Percentiles rank a stretch among this genome's conserved stretches.
Evolutionary conservation across 2,329 filamentous ascomycete genomes (phyloP).

Genomic region (Podosphaera aphanis): DNA sequence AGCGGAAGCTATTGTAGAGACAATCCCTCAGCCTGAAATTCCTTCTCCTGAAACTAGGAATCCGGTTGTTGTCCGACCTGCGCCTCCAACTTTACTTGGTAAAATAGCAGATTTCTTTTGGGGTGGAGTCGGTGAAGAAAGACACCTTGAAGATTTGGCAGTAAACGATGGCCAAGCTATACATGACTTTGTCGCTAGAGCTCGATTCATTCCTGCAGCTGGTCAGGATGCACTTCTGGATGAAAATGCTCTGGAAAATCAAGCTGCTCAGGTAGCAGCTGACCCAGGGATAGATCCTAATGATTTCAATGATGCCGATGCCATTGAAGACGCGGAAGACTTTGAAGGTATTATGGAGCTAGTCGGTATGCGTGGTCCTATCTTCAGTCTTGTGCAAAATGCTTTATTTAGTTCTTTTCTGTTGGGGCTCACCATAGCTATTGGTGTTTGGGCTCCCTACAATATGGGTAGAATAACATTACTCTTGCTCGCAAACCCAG

Average conservation of each 20-base stretch:
- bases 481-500: slow-evolving; percentile 55
- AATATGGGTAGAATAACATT: slow-evolving; percentile 70
- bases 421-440: slow-evolving; percentile 63
- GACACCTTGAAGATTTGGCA: slow-evolving; percentile 19
- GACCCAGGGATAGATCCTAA: slow-evolving; percentile 49
- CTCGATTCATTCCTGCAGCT: slow-evolving; percentile 29
- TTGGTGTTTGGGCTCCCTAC: slow-evolving; percentile 78
- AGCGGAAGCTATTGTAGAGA: background rate
- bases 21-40: slow-evolving; percentile 4
- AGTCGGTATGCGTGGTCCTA: slow-evolving; percentile 82
- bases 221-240: slow-evolving; percentile 16
- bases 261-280: slow-evolving; percentile 40
- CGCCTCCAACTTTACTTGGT: slow-evolving; percentile 19
- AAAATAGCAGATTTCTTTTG: slow-evolving; percentile 37
- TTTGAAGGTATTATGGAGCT: slow-evolving; percentile 90
- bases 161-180: slow-evolving; percentile 36
- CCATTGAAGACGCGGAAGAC: slow-evolving; percentile 60
- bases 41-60: slow-evolving; percentile 6
- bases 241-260: slow-evolving; percentile 31
- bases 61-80: slow-evolving; percentile 3
- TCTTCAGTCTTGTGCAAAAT: slow-evolving; percentile 79
- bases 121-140: slow-evolving; percentile 25
- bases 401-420: slow-evolving; percentile 82
- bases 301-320: slow-evolving; percentile 54
- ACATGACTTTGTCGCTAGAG: slow-evolving; percentile 33